Conservation (phyloP, 257 asterid genomes). For the Solanum chiquidenum region DNA sequence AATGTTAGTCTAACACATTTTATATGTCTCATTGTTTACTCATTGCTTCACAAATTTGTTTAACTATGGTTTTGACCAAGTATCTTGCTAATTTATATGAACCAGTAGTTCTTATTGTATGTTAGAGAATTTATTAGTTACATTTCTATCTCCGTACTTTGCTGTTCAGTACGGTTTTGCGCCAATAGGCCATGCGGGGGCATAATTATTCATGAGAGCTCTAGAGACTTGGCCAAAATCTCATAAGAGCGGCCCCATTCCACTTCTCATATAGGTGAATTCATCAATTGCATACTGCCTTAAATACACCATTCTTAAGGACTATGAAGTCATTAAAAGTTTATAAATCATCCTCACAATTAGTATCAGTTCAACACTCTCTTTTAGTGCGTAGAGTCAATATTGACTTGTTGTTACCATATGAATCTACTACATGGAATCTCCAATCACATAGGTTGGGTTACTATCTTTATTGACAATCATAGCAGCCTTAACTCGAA, state of each 20-base stretch:
- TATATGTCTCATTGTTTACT: neutral
- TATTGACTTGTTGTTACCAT: neutral
- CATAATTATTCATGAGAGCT: too few relatives aligned
- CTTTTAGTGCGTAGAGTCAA: neutral
- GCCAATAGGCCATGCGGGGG: too few relatives aligned
- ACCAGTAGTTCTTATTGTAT: too few relatives aligned
- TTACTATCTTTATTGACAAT: neutral
- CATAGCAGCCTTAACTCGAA: neutral
- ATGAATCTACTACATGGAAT: neutral
- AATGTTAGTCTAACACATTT: neutral
- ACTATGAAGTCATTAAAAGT: neutral
- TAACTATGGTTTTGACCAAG: neutral
- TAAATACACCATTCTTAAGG: neutral
- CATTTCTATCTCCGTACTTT: too few relatives aligned
- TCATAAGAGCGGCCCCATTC: neutral
- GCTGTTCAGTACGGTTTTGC: too few relatives aligned
- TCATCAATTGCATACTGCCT: neutral
- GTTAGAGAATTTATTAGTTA: too few relatives aligned
- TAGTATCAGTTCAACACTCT: neutral
- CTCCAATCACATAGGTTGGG: neutral
- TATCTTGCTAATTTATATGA: neutral
- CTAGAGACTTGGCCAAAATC: too few relatives aligned
- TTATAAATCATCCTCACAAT: neutral
- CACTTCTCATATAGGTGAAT: neutral
- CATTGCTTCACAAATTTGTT: neutral